Evolutionary conservation across 2,329 filamentous ascomycete genomes (phyloP).

Genomic region (Ophiobolus disseminans): DNA sequence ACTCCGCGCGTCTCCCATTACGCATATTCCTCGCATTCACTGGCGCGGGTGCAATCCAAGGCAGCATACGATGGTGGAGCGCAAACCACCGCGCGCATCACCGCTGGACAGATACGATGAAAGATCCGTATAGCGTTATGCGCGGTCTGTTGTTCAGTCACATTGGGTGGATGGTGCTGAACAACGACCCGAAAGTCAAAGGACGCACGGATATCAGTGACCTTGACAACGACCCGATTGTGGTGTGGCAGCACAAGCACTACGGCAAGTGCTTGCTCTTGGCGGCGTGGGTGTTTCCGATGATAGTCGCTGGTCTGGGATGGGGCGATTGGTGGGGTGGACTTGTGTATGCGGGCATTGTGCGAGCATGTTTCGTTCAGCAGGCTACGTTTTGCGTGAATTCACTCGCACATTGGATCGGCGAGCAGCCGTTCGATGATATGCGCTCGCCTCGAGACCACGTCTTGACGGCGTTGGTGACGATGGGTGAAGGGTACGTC

Average conservation of each 20-base stretch:
- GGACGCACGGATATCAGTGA: conserved; percentile 59
- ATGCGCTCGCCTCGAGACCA: conserved; percentile 48
- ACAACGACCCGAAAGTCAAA: conserved; percentile 58
- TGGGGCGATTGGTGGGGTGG: conserved; percentile 59
- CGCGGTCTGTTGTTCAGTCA: conserved; percentile 58
- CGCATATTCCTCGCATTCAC: conserved; percentile 56
- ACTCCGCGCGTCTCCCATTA: conserved; percentile 52
- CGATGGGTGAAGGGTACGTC: conserved; percentile 46
- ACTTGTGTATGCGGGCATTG: conserved; percentile 57
- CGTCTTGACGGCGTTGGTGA: conserved; percentile 48
- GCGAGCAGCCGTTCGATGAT: conserved; percentile 53
- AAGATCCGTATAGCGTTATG: conserved; percentile 58
- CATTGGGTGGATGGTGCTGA: conserved; percentile 59
- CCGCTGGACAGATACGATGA: conserved; percentile 59
- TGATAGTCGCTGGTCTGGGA: conserved; percentile 53
- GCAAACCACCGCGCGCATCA: conserved; percentile 58
- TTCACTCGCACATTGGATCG: conserved; percentile 61
- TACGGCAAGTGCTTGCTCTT: conserved; percentile 54
- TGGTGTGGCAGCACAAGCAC: conserved; percentile 57
- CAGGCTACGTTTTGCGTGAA: conserved; percentile 62
- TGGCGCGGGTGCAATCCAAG: conserved; percentile 57
- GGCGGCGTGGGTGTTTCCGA: conserved; percentile 54
- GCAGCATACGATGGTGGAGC: conserved; percentile 58
- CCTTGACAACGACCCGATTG: conserved; percentile 57
- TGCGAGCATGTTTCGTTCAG: conserved; percentile 58